Base-by-base conservation (phyloP, 2,329 filamentous ascomycete species). In the Pseudogymnoascus destructans region DNA sequence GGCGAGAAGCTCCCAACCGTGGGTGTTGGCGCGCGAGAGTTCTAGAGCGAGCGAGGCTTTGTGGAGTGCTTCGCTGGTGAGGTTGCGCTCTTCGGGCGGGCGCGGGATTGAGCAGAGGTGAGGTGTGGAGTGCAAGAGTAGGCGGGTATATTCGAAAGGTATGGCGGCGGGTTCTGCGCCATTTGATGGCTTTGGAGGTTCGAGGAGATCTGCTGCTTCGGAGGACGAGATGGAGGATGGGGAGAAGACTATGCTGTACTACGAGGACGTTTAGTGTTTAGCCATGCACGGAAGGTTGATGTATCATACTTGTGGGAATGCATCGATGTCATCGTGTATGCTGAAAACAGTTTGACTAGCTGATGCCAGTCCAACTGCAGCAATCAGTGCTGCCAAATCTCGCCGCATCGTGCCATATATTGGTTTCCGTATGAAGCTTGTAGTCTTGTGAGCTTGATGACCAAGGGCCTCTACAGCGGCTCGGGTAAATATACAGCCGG, bases 261-360 rank as follows among this genome's bases (percentile, higher is more conserved):
- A 68, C 54, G 54, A 9, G 54, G 30, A 38, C 35, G 21, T n/a
- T 30, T 21, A 40, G 55, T 61, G n/a, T 63, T 58, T 32, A 25
- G 56, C 38, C 33, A 19, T n/a, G 25, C 46, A 23, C 55, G 13
- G 17, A 36, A 9, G 30, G 30, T 35, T 30, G 56, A 55, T 5
- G 17, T 30, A n/a, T 52, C 70, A 60, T 74, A 86, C 83, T 73
- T 86, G 83, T 15, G 85, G 85, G 69, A 80, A 87, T 13, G 85
- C 85, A 57, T 88, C 75, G 25, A 89, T 69, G 67, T 89, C 85
- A 70, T 88, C 85, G 64, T 86, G 78, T 13, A 88, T 82, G 68
- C 81, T 87, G 74, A 88, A 88, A 17, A 77, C 72, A 64, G 78
- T 77, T 65, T 79, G 77, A 65, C 71, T 79, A 52, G 77, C 79